These are phyloP conservation scores for Solanum verrucosum DNA, from an alignment of 257 asterid genomes.

Conservation along the genomic window DNA sequence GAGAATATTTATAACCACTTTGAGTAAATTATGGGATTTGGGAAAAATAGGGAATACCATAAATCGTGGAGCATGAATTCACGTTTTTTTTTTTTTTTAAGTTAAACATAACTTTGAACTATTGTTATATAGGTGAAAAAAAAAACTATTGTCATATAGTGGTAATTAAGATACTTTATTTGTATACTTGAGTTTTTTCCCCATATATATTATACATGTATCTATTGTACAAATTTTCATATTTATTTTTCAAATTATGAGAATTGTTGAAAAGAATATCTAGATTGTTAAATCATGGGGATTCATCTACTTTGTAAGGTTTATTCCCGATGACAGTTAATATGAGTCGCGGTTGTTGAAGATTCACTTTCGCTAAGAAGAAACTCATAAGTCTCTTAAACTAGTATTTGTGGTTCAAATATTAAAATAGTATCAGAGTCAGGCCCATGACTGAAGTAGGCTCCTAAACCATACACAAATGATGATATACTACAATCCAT, in stretches of 20 bases:
- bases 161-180: too few species aligned
- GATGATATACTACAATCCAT: not conserved
- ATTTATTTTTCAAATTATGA: not conserved
- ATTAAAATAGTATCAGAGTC: not conserved
- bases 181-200: too few species aligned
- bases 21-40: too few species aligned
- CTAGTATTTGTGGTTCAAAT: not conserved
- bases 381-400: not conserved
- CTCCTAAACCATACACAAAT: not conserved
- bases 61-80: too few species aligned
- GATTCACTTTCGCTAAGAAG: not conserved
- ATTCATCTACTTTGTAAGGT: not conserved
- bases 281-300: not conserved
- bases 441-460: not conserved
- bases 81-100: too few species aligned
- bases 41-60: too few species aligned
- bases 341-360: not conserved
- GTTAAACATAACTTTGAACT: too few species aligned
- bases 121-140: too few species aligned
- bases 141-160: too few species aligned
- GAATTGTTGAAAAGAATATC: not conserved
- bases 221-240: not conserved
- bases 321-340: not conserved
- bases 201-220: too few species aligned
- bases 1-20: too few species aligned